Percentiles rank a stretch among this genome's conserved stretches.
phyloP scores from a whole-genome alignment of 2,329 filamentous ascomycete genomes.

The Diaporthe amygdali region DNA sequence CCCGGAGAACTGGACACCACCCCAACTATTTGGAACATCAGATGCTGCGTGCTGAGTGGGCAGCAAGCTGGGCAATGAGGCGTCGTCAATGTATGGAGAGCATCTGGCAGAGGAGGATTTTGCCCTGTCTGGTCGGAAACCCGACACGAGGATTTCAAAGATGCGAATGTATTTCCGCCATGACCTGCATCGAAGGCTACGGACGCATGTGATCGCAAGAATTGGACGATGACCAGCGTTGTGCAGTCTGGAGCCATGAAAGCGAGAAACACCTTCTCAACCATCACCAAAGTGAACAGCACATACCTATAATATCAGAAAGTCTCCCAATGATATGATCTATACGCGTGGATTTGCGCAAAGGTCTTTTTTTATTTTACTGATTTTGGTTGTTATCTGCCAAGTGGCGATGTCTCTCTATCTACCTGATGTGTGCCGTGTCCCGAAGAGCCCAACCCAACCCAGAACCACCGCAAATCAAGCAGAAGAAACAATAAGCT shows the following conservation, averaged over 20 bases:
- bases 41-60: background rate
- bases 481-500: slow-evolving; percentile 18
- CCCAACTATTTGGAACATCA: too few species aligned
- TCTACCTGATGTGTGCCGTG: slow-evolving; percentile 23
- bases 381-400: slow-evolving; percentile 16
- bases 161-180: background rate
- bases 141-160: background rate
- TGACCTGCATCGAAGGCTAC: background rate
- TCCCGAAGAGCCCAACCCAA: slow-evolving; percentile 21
- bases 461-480: slow-evolving; percentile 13
- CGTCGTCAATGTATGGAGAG: background rate
- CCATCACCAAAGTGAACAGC: background rate
- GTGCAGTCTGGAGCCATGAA: background rate
- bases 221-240: background rate
- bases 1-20: background rate
- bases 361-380: slow-evolving; percentile 10
- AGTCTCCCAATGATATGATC: background rate
- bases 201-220: background rate
- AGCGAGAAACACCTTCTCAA: background rate
- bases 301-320: background rate
- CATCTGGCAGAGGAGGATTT: background rate
- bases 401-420: slow-evolving; percentile 23
- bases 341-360: background rate
- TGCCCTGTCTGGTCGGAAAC: background rate
- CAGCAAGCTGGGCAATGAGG: background rate